These are phyloP conservation scores for Lasiosphaeria hispida DNA, from an alignment of 495 filamentous ascomycete species.

Conservation along the genomic window DNA sequence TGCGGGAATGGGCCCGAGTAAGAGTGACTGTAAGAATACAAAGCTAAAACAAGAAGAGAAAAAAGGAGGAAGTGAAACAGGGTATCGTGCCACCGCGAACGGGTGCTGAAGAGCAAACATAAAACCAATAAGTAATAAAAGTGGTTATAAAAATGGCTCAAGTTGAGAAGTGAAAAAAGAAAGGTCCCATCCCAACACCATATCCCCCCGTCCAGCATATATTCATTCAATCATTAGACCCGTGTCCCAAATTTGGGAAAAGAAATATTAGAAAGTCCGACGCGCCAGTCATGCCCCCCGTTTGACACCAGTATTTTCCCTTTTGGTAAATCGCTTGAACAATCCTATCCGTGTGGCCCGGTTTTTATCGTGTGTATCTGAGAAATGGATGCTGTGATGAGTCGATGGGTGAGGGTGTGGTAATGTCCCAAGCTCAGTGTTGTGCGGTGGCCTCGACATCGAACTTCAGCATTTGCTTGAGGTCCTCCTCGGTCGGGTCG, in stretches of 20 bases:
- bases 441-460: conserved; percentile 15
- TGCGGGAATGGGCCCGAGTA: background rate
- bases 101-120: conserved; percentile 5
- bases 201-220: conserved; percentile 1
- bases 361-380: conserved; percentile 5
- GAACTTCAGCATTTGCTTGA: conserved; percentile 43
- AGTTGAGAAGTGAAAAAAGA: background rate
- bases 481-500: conserved; percentile 48
- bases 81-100: conserved; percentile 17
- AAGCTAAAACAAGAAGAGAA: background rate
- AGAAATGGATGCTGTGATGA: conserved; percentile 1
- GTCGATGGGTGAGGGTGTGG: background rate
- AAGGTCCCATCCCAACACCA: conserved; percentile 5
- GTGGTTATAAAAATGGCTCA: conserved; percentile 10
- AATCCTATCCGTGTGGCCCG: conserved; percentile 7
- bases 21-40: background rate
- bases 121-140: conserved; percentile 10
- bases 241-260: conserved; percentile 1
- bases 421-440: background rate
- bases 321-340: background rate
- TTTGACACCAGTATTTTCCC: background rate
- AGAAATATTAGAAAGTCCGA: background rate
- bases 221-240: conserved; percentile 22
- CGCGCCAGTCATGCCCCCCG: conserved; percentile 16
- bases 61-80: conserved; percentile 14